Conservation (phyloP, 2,329 filamentous ascomycete species). For the Parafenestella ontariensis region DNA sequence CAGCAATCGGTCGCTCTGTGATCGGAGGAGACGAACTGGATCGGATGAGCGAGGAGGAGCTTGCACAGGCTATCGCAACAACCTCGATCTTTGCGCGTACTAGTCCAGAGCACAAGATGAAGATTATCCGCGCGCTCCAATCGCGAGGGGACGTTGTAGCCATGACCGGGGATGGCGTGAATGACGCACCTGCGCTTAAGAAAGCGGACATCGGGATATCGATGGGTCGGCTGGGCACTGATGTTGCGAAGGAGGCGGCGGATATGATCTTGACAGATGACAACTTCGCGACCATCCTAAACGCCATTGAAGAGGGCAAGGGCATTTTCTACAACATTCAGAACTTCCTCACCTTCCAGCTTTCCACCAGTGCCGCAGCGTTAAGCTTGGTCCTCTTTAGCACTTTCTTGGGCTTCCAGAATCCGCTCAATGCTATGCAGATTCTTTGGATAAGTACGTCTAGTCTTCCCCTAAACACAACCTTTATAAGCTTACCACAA, state of each 20-base stretch:
- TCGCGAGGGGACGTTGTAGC: constrained; percentile 94
- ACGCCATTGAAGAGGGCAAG: constrained; percentile 97
- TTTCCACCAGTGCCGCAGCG: constrained; percentile 95
- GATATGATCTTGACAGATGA: constrained; percentile 93
- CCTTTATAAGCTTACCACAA: too few species aligned
- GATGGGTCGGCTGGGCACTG: constrained; percentile 93
- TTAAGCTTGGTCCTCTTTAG: constrained; percentile 90
- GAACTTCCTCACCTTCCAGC: constrained; percentile 97
- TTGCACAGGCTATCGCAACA: constrained; percentile 82
- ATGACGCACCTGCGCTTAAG: constrained; percentile 95
- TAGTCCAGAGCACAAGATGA: constrained; percentile 97
- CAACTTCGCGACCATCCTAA: constrained; percentile 89
- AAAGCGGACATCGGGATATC: constrained; percentile 97
- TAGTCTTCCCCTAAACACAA: constrained; percentile 48
- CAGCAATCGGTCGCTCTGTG: constrained; percentile 69
- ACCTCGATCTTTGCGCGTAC: constrained; percentile 96
- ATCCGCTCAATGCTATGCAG: constrained; percentile 98
- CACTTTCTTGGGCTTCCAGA: constrained; percentile 91
- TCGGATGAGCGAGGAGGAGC: constrained; percentile 82
- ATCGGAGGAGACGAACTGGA: constrained; percentile 93
- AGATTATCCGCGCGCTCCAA: constrained; percentile 91
- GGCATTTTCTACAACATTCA: constrained; percentile 99
- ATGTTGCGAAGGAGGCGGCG: constrained; percentile 95
- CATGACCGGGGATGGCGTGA: constrained; percentile 98
- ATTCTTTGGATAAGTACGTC: constrained; percentile 98